Conservation (phyloP, 139 green algal species). For the Chlamydomonas schloesseri region DNA sequence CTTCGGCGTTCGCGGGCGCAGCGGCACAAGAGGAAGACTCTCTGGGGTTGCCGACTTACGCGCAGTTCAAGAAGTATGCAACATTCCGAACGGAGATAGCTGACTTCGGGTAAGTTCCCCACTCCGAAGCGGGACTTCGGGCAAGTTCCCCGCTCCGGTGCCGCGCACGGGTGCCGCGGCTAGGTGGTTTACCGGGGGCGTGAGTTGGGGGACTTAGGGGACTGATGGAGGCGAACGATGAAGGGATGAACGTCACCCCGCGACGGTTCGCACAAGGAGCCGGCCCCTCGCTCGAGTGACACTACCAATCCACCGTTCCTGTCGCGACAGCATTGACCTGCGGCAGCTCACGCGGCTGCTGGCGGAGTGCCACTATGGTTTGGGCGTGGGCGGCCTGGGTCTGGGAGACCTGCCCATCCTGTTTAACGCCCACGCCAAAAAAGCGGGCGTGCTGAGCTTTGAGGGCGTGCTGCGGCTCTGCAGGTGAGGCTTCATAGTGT, state of each 20-base stretch:
- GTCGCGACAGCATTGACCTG: background rate
- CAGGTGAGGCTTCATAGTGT: background rate
- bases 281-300: too few species aligned
- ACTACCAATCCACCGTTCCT: too few species aligned
- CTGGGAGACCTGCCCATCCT: conserved; percentile 37
- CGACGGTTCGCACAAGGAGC: too few species aligned
- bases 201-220: too few species aligned
- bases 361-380: conserved; percentile 20
- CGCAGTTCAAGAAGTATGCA: conserved; percentile 35
- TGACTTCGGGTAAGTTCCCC: conserved; percentile 43
- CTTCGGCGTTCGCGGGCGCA: background rate
- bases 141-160: too few species aligned
- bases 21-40: conserved; percentile 37
- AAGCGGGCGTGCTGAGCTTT: background rate
- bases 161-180: too few species aligned
- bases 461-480: conserved; percentile 31
- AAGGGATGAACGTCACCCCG: too few species aligned
- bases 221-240: too few species aligned
- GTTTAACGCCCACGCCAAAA: background rate
- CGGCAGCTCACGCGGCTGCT: conserved; percentile 15
- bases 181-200: too few species aligned
- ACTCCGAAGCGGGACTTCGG: too few species aligned
- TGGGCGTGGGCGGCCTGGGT: conserved; percentile 18
- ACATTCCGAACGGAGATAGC: conserved; percentile 10
- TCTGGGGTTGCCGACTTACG: conserved; percentile 27